These are phyloP conservation scores for Cucurbitaria berberidis DNA, from an alignment of 2,329 filamentous ascomycete species.

Conservation along the genomic window DNA sequence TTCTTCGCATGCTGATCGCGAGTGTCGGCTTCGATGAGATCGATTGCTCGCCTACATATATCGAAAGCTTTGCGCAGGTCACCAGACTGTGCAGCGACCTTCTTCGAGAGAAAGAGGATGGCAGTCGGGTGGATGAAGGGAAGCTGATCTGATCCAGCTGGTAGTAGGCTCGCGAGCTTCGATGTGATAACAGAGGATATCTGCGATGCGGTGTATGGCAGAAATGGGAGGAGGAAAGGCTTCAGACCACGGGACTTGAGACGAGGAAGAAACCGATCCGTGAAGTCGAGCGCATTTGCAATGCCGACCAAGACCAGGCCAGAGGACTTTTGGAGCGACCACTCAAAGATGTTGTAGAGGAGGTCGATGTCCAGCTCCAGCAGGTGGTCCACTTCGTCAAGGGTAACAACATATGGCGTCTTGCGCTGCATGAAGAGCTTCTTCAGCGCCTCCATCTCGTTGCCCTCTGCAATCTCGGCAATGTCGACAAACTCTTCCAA, in stretches of 20 bases:
- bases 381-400: conserved; percentile 96
- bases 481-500: conserved; percentile 70
- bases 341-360: conserved; percentile 93
- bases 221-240: conserved; percentile 85
- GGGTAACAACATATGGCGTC: conserved; percentile 76
- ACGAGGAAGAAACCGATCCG: conserved; percentile 90
- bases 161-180: conserved; percentile 77
- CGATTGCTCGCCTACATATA: conserved; percentile 86
- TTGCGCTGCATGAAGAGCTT: conserved; percentile 70
- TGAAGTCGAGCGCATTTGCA: conserved; percentile 93
- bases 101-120: conserved; percentile 91
- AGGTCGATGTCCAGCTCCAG: conserved; percentile 87
- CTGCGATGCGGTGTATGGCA: conserved; percentile 87
- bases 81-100: conserved; percentile 91
- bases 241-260: conserved; percentile 92
- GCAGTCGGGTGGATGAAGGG: conserved; percentile 94
- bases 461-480: conserved; percentile 66
- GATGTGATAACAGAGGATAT: conserved; percentile 86
- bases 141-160: conserved; percentile 65
- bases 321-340: conserved; percentile 84
- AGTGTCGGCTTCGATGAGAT: conserved; percentile 86
- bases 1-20: conserved; percentile 72
- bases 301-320: conserved; percentile 87
- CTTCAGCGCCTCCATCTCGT: conserved; percentile 72
- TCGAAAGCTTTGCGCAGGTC: conserved; percentile 96